These are phyloP conservation scores for Ascochyta viciae-villosae DNA, from an alignment of 2,329 filamentous ascomycete species.

Conservation along the genomic window DNA sequence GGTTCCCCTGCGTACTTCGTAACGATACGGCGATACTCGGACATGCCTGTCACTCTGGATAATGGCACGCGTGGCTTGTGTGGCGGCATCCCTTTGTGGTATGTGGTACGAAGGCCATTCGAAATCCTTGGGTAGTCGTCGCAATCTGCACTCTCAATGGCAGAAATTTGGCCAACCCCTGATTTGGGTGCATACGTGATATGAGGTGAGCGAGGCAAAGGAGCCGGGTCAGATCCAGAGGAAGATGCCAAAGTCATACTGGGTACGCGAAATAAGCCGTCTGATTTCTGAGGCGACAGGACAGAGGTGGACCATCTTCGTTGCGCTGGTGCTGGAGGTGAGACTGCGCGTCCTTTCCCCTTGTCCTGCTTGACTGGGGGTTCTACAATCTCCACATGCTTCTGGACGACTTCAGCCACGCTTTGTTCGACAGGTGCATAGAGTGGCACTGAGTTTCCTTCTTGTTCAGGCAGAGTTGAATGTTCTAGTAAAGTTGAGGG, in stretches of 20 bases:
- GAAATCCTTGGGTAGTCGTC: constrained; percentile 10
- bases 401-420: not conserved
- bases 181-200: not conserved
- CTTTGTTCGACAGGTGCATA: not conserved
- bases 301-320: too few relatives aligned
- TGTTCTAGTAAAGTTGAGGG: not conserved
- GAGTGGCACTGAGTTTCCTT: not conserved
- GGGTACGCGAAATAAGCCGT: not conserved
- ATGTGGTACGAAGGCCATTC: constrained; percentile 1
- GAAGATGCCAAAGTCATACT: not conserved
- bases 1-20: constrained; percentile 7
- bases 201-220: not conserved
- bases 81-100: not conserved
- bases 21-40: not conserved
- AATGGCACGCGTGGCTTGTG: not conserved
- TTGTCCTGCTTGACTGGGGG: not conserved
- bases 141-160: not conserved
- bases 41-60: not conserved
- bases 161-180: not conserved
- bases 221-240: not conserved
- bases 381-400: not conserved
- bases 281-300: not conserved
- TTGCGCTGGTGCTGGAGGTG: not conserved
- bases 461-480: not conserved
- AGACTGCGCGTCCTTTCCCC: not conserved